These are phyloP conservation scores for Clonostachys sp. DNA, from an alignment of 2,329 filamentous ascomycete genomes.

Conservation along the genomic window DNA sequence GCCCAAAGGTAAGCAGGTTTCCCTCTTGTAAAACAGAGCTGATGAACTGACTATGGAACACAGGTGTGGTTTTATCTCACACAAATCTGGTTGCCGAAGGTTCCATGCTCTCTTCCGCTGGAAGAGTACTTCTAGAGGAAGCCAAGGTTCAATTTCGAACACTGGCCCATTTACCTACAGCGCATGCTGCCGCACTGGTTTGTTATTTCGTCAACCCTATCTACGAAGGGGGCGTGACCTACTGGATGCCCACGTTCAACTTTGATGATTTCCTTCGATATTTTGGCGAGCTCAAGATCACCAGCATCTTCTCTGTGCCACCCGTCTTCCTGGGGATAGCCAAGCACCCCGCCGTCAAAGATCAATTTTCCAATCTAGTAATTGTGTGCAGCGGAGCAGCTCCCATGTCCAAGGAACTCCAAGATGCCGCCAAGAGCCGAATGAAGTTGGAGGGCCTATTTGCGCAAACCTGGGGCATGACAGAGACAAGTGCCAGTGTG, in stretches of 20 bases:
- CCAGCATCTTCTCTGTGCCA: slow-evolving; percentile 53
- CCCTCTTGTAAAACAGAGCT: not conserved
- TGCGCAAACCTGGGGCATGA: slow-evolving; percentile 53
- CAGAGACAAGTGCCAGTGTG: slow-evolving; percentile 46
- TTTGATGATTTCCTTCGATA: slow-evolving; percentile 50
- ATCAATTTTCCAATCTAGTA: slow-evolving; percentile 47
- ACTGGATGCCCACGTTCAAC: slow-evolving; percentile 61
- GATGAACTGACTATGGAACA: not conserved
- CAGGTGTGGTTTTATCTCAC: slow-evolving; percentile 37
- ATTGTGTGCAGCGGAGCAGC: slow-evolving; percentile 48
- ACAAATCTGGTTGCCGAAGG: slow-evolving; percentile 33
- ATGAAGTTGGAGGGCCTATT: slow-evolving; percentile 35
- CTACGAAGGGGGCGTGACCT: slow-evolving; percentile 40
- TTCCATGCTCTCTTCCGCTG: slow-evolving; percentile 18
- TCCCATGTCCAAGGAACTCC: slow-evolving; percentile 49
- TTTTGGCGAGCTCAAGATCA: slow-evolving; percentile 43
- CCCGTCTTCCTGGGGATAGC: slow-evolving; percentile 56
- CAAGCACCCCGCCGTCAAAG: slow-evolving; percentile 47
- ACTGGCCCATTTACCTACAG: slow-evolving; percentile 36
- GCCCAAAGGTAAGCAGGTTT: slow-evolving; percentile 32
- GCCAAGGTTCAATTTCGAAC: slow-evolving; percentile 19
- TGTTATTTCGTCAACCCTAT: slow-evolving; percentile 33
- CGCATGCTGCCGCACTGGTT: slow-evolving; percentile 40
- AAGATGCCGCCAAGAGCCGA: slow-evolving; percentile 43
- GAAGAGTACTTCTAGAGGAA: slow-evolving; percentile 18